Conservation (phyloP, 2,329 filamentous ascomycete species). For the Aspergillus sp. region DNA sequence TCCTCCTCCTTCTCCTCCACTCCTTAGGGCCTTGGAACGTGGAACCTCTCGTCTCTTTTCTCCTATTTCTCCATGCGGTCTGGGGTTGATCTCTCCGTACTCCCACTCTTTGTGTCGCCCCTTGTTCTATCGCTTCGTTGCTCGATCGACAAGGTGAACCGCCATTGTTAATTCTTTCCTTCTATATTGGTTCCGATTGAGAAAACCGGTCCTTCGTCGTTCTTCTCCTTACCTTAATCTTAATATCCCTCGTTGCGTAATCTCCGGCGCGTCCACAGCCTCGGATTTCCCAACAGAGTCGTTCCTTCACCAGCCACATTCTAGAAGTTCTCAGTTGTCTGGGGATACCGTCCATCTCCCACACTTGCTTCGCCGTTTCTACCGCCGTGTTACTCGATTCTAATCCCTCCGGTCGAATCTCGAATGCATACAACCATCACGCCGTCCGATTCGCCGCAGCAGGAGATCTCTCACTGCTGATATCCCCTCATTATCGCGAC, state of each 20-base stretch:
- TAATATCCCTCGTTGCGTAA: neutral
- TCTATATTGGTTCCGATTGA: neutral
- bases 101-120: neutral
- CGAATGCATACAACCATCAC: slow-evolving; percentile 16
- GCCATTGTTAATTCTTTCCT: neutral
- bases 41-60: neutral
- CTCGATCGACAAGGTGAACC: no score
- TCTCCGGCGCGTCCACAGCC: slow-evolving; percentile 3
- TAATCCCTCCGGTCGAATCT: slow-evolving; percentile 4
- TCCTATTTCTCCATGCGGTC: neutral
- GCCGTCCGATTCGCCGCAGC: neutral
- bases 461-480: neutral
- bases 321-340: slow-evolving; percentile 1
- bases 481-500: slow-evolving; percentile 4
- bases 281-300: neutral
- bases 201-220: neutral
- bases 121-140: slow-evolving; percentile 1
- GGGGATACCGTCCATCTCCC: no score
- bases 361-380: neutral
- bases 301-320: slow-evolving; percentile 10
- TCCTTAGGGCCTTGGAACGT: slow-evolving; percentile 22
- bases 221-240: slow-evolving; percentile 1
- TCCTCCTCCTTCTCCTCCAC: slow-evolving; percentile 23
- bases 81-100: neutral
- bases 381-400: neutral